A percentile compares a stretch with the other conserved stretches of the same genome.
Evolutionary conservation across 208 protist genomes (phyloP).

Genomic region (Leishmania amazonensis): DNA sequence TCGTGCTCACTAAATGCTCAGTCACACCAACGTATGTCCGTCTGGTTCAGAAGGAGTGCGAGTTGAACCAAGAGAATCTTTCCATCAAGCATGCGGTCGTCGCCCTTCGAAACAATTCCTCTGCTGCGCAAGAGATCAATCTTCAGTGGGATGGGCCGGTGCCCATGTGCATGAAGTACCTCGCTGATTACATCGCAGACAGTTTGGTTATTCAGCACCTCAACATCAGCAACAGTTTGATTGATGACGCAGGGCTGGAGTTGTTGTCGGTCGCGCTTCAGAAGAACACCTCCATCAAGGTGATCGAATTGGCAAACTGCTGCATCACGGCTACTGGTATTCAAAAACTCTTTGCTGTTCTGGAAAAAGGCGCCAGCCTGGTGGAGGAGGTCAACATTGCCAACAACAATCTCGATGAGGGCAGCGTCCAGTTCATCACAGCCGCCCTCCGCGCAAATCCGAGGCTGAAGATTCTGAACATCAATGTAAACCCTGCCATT

Average conservation of each 20-base stretch:
- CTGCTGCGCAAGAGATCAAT: conserved; percentile 54
- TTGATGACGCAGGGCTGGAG: conserved; percentile 70
- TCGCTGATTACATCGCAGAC: conserved; percentile 55
- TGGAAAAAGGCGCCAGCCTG: conserved; percentile 43
- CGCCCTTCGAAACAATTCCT: conserved; percentile 48
- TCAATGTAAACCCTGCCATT: conserved; percentile 78
- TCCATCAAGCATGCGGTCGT: conserved; percentile 72
- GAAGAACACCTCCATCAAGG: conserved; percentile 65
- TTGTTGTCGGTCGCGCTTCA: conserved; percentile 57
- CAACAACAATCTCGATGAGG: conserved; percentile 79
- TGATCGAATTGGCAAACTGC: conserved; percentile 88
- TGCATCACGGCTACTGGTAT: conserved; percentile 73
- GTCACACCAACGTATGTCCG: conserved; percentile 43
- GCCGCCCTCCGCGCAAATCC: conserved; percentile 63
- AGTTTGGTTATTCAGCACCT: conserved; percentile 61
- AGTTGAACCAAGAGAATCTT: conserved; percentile 74
- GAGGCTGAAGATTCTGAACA: conserved; percentile 64
- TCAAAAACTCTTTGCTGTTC: conserved; percentile 48
- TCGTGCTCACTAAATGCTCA: conserved; percentile 61
- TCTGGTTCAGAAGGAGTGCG: conserved; percentile 64
- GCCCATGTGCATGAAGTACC: conserved; percentile 58
- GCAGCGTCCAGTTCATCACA: conserved; percentile 56
- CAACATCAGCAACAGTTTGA: conserved; percentile 78
- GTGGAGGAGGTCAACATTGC: conserved; percentile 85
- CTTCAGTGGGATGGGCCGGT: conserved; percentile 79